Base-by-base conservation (phyloP, 164 flowering plant genomes). In the Saururus chinensis region DNA sequence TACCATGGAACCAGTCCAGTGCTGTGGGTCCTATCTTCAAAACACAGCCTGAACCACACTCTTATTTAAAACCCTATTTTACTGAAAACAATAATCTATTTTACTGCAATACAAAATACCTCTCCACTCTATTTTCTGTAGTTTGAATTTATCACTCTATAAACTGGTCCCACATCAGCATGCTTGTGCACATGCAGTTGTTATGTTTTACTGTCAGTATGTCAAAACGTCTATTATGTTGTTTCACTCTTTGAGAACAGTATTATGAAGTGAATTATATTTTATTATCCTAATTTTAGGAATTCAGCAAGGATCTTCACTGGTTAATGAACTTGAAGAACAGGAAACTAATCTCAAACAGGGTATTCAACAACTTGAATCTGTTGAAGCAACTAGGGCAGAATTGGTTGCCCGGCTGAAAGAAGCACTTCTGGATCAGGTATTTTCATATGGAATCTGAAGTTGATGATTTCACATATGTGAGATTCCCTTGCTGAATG, bases 351-450 rank as follows among this genome's bases (percentile, higher is more conserved):
- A 62, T 45, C 78, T 89, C 49, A 61, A 61, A 66, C 76, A 81
- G 57, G 80, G 86, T 61, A 66, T 91, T 61, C 70, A 61, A 63
- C 80, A 85, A 68, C 84, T 91, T 62, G 80, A 80, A 79, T 76
- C 60, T 69, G 75, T 69, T 68, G 88, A 85, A 67, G 78, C 80
- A 40, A 69, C 75, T 20, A 81, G 98, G 75, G 71, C 66, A 66
- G 62, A 77, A 11, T 67, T 91, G 75, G 68, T 83, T 68, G 73
- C 75, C 51, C 83, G 73, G 71, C 85, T 91, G 40, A 82, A 73
- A 74, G 95, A 85, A 67, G 95, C 95, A 65, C 79, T 91, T 70
- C 82, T 78, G 25, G 95, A 91, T 20, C 90, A 91, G 73, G 98
- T 91, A 74, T 41, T 12, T 0, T 19, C 12, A 41, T 17, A 10